A percentile compares a stretch with the other conserved stretches of the same genome.
phyloP scores from a whole-genome alignment of 768 basidiomycete species.

The Tephrocybe sp. region DNA sequence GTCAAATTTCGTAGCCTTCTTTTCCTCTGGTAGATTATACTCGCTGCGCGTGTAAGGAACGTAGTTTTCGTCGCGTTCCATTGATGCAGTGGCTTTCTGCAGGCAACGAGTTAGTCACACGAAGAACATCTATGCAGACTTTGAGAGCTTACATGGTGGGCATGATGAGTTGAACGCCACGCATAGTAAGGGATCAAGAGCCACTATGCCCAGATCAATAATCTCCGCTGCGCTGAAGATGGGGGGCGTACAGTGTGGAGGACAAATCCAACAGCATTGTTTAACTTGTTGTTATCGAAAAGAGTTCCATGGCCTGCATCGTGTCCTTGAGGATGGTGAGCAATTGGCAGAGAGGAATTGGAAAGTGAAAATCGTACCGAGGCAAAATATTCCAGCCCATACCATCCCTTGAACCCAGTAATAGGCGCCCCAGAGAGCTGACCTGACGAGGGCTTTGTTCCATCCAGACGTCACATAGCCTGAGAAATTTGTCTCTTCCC shows the following conservation, averaged over 20 bases:
- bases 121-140: not conserved
- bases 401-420: slow-evolving; percentile 54
- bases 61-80: slow-evolving; percentile 78
- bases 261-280: slow-evolving; percentile 48
- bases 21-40: slow-evolving; percentile 39
- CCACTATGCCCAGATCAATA: slow-evolving; percentile 31
- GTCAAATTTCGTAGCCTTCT: slow-evolving; percentile 36
- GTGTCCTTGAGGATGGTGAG: slow-evolving; percentile 30
- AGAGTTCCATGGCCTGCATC: slow-evolving; percentile 47
- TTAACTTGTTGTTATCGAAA: slow-evolving; percentile 33
- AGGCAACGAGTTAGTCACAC: not conserved
- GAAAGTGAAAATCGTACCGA: slow-evolving; percentile 32
- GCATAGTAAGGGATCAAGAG: slow-evolving; percentile 60
- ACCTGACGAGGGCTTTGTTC: slow-evolving; percentile 30
- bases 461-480: slow-evolving; percentile 32
- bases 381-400: slow-evolving; percentile 51
- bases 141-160: slow-evolving; percentile 58
- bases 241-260: slow-evolving; percentile 41
- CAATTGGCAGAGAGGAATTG: not conserved
- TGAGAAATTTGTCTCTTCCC: slow-evolving; percentile 38
- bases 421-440: slow-evolving; percentile 43
- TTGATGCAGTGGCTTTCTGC: slow-evolving; percentile 68
- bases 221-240: not conserved
- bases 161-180: slow-evolving; percentile 69
- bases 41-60: slow-evolving; percentile 50